Base-by-base conservation (phyloP, 805 yeast genomes). In the Kodamaea nitidulidarum region DNA sequence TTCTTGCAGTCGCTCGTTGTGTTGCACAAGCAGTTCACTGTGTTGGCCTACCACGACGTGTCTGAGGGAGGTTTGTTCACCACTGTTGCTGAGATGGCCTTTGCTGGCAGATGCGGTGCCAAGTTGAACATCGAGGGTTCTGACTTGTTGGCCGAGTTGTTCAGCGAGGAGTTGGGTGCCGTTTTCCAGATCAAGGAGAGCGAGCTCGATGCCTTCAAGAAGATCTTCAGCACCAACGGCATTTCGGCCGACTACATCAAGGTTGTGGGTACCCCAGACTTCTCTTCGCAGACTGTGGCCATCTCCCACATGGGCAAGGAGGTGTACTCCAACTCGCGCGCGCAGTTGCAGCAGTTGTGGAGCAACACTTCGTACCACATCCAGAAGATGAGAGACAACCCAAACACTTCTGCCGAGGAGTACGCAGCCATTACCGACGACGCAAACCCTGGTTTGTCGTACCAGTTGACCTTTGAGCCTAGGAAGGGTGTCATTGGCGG, bases 61-160 rank as follows among this genome's bases (percentile, higher is more conserved):
- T 86, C 96, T 15, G 98, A 93, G 62, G 98, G 98, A 75, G 98
- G 98, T 58, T 71, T 91, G 56, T 67, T 90, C 42, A 81, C 84
- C 32, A 81, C 98, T 7, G 69, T 86, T 33, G 67, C 84, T 32
- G 98, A 93, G 69, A 93, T 93, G 98, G 95, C 96, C 0, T 93
- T 93, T 67, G 96, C 98, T 32, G 90, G 91, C 22, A 81, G 97
- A 68, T 76, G 80, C 38, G 98, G 98, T 47, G 58, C 90, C 42
- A 74, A 80, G 38, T 65, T 90, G 39, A 59, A 65, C 26, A 44
- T 82, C 27, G 52, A 56, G 14, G 59, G 66, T 8, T 70, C 67
- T 17, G 75, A 72, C 44, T 63, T 69, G 9, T 68, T 80, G 39
- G 63, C 81, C 10, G 70, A 73, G 24, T 68, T 90, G 54, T 93